Conservation (phyloP, 2,329 filamentous ascomycete genomes). For the Talaromyces sp. region DNA sequence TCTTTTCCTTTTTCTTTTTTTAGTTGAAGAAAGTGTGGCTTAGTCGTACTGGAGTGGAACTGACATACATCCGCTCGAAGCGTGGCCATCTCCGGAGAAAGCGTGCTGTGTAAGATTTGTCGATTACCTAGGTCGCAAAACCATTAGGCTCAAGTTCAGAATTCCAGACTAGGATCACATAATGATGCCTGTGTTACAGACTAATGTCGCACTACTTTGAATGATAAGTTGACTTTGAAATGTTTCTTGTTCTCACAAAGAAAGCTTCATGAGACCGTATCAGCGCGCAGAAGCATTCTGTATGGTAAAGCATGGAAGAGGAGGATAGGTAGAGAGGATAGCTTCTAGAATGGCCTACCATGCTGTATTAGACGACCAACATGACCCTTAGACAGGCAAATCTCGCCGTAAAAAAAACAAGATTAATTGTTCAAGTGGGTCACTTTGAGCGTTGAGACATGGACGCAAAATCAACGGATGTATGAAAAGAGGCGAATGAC, state of each 20-base stretch:
- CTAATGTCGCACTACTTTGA: constrained; percentile 2
- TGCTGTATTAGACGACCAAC: not conserved
- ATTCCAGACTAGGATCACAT: not conserved
- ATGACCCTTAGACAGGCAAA: not conserved
- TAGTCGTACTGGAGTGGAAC: constrained; percentile 11
- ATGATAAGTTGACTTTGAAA: not conserved
- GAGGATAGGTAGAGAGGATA: not conserved
- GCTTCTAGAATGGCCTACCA: not conserved
- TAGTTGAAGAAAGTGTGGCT: not conserved
- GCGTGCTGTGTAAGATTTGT: constrained; percentile 4
- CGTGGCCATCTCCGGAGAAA: not conserved
- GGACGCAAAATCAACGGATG: not conserved
- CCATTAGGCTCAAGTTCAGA: not conserved
- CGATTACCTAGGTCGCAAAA: not conserved
- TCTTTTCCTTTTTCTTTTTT: not conserved
- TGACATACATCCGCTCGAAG: constrained; percentile 6
- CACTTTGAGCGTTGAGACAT: constrained; percentile 3
- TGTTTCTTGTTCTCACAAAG: constrained; percentile 2
- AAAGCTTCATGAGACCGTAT: not conserved
- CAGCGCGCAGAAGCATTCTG: not conserved
- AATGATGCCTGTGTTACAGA: constrained; percentile 1
- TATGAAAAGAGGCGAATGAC: not conserved
- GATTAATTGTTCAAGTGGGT: constrained; percentile 1
- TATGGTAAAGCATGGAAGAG: not conserved
- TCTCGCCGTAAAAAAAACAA: not conserved